Base-by-base conservation (phyloP, 345 rosid species). In the Euphorbia peplus region DNA sequence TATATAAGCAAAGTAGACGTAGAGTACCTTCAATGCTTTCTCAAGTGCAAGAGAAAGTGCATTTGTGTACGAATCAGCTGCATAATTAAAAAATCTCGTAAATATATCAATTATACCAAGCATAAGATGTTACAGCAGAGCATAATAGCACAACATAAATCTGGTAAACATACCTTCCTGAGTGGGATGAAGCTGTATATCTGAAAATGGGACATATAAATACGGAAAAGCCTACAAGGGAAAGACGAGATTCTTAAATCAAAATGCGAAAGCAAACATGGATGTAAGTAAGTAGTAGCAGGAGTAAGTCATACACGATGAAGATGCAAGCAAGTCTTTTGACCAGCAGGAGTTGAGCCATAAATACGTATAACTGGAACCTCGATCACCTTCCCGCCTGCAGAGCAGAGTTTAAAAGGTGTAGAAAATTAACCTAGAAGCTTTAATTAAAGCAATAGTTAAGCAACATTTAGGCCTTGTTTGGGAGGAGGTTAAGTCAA, bases 321-420 rank as follows among this genome's bases (percentile, higher is more conserved):
- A 79, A 93, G 74, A 69, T 93, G 98, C 82, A 93, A 79, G 79
- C 98, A 93, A 65, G 96, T 85, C 83, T 93, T 93, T 78, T 93
- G 96, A 72, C 96, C 97, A 64, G 89, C 83, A 37, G 96, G 96
- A 24, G 97, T 93, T 13, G 98, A 87, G 22, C 97, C 98, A 77
- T 89, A 93, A 46, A 91, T 70, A 76, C 98, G 84, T 51, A 93
- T 80, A 25, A 91, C 87, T 10, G 98, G 98, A 42, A 93, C 95
- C 82, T 88, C 91, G 0, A 80, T 88, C 73, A 88, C 96, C 67
- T 82, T 88, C 16, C 85, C 97, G 68, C 96, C 98, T 93, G 68
- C 72, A 71, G 66, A 64, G 67, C 71, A 71, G 66, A 64, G 18
- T 58, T 48, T 15, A 65, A 32, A 10, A 65, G 30, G 4, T 25